Conservation (phyloP, 2,329 filamentous ascomycete species). For the Calonectria pseudoturangicola region DNA sequence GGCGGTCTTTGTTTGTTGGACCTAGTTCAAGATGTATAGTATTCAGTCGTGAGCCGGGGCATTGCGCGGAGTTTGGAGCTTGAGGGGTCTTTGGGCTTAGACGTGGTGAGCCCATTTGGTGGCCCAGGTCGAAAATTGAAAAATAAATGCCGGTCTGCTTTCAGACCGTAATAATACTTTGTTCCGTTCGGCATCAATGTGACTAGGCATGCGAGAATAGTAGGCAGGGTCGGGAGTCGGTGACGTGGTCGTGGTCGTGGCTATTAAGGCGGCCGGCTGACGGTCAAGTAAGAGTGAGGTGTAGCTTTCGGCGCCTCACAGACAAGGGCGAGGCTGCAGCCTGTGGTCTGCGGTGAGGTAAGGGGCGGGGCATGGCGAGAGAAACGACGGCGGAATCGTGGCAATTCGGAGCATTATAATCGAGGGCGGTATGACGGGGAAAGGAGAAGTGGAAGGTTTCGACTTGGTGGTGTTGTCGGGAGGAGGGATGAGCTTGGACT, state of each 20-base stretch:
- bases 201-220: constrained; percentile 19
- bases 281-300: constrained; percentile 7
- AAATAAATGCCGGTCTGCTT: constrained; percentile 49
- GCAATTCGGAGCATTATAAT: background rate
- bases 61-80: constrained; percentile 63
- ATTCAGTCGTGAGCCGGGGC: constrained; percentile 54
- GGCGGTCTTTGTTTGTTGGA: constrained; percentile 40
- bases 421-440: background rate
- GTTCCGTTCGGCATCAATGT: constrained; percentile 21
- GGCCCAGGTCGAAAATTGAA: constrained; percentile 53
- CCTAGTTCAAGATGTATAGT: constrained; percentile 48
- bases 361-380: background rate
- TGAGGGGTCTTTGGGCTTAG: constrained; percentile 51
- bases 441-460: constrained; percentile 13
- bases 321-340: background rate
- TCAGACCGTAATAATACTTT: constrained; percentile 40
- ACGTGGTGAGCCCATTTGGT: constrained; percentile 50
- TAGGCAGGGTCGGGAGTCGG: constrained; percentile 4
- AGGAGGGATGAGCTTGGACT: constrained; percentile 36
- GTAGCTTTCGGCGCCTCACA: constrained; percentile 26
- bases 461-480: constrained; percentile 31
- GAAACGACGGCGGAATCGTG: background rate
- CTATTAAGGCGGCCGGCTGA: constrained; percentile 29
- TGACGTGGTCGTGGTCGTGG: constrained; percentile 32
- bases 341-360: background rate